A percentile compares a stretch with the other conserved stretches of the same genome.
These are phyloP conservation scores for Paracorniculantispora psalliotae DNA, from an alignment of 2,329 filamentous ascomycete species.

Conservation along the genomic window DNA sequence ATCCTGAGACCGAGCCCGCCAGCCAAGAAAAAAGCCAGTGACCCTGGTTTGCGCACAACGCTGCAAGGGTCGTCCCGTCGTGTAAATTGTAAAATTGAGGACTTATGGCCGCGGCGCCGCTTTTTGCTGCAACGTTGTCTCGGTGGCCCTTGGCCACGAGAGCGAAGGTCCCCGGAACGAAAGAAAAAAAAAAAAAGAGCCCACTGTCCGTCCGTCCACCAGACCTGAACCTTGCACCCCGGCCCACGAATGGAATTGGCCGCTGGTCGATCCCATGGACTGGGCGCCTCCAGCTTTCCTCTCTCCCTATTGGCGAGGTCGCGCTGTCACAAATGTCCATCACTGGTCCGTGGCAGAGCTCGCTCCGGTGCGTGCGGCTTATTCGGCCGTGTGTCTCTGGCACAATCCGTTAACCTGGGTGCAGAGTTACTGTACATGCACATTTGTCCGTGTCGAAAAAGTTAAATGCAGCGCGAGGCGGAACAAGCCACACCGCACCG, in stretches of 20 bases:
- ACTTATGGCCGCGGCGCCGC: no score
- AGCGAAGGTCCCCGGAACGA: no score
- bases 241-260: neutral
- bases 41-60: neutral
- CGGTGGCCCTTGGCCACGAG: no score
- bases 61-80: neutral
- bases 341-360: no score
- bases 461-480: neutral
- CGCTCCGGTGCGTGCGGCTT: no score
- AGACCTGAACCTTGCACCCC: neutral
- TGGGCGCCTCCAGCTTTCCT: neutral
- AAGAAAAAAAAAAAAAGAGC: no score
- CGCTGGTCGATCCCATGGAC: neutral
- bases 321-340: no score
- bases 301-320: no score
- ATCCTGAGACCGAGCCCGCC: neutral
- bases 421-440: no score
- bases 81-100: no score
- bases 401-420: no score
- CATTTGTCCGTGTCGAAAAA: neutral
- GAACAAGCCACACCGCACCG: neutral
- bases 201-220: neutral
- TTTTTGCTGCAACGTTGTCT: slow-evolving; percentile 2
- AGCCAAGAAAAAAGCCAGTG: neutral
- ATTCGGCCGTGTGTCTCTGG: no score